Conservation (phyloP, 352 stramenopile species). For the Phytophthora cactorum region DNA sequence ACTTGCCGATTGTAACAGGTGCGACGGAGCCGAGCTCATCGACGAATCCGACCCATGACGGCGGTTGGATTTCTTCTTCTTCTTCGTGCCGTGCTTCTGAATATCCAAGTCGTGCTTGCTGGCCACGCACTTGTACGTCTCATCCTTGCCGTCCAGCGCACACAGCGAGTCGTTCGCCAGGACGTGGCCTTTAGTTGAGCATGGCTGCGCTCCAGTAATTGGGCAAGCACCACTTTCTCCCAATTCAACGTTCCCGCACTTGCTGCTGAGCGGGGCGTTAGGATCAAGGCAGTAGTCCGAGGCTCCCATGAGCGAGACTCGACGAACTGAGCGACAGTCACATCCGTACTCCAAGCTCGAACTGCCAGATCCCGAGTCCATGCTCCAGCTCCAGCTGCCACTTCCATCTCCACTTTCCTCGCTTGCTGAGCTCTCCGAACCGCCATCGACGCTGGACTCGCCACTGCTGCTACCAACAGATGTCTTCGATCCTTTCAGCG, state of each 20-base stretch:
- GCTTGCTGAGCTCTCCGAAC: slow-evolving; percentile 8
- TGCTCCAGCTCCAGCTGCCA: slow-evolving; percentile 27
- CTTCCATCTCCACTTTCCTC: slow-evolving; percentile 24
- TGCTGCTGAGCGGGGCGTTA: slow-evolving; percentile 51
- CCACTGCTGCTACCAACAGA: slow-evolving; percentile 1
- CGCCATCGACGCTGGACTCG: slow-evolving; percentile 2
- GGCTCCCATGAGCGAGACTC: slow-evolving; percentile 75
- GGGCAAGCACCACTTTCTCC: slow-evolving; percentile 64
- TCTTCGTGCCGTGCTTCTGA: slow-evolving; percentile 59
- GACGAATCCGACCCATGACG: slow-evolving; percentile 21
- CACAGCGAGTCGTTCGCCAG: slow-evolving; percentile 70
- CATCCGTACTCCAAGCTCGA: slow-evolving; percentile 51
- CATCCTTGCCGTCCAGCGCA: slow-evolving; percentile 59
- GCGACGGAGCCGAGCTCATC: slow-evolving; percentile 12
- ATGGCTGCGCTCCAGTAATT: slow-evolving; percentile 55
- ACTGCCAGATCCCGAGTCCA: slow-evolving; percentile 32
- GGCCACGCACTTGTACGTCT: slow-evolving; percentile 78
- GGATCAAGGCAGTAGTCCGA: slow-evolving; percentile 72
- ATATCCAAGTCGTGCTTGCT: slow-evolving; percentile 71
- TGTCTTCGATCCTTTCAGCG: slow-evolving; percentile 15
- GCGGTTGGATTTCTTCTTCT: slow-evolving; percentile 41
- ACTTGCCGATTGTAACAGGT: slow-evolving; percentile 15
- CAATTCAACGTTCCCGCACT: slow-evolving; percentile 69
- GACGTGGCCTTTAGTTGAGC: slow-evolving; percentile 61
- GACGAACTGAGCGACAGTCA: slow-evolving; percentile 43